Evolutionary conservation across 148 eudicot genomes (phyloP), one percentile per base, ranked within the genome.

Genomic region (Rheum nobile): DNA sequence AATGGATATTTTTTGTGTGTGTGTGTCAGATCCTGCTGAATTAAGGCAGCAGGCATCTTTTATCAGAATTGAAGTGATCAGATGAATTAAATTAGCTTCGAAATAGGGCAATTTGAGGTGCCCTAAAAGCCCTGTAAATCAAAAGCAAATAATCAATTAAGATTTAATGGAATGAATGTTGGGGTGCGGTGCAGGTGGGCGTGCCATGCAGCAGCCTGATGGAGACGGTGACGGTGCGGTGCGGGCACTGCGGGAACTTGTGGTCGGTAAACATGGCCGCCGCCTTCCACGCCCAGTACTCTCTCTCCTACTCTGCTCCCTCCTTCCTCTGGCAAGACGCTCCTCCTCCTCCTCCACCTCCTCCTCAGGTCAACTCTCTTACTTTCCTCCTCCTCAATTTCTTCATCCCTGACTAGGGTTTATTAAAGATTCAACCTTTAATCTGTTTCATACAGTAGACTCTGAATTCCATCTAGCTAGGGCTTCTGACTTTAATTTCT

Each of bases 161-260:
- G n/a, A n/a, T n/a, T 50, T 35, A 35, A 1, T 2, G 2, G 37
- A 35, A 41, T 41, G 43, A 41, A 9, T 41, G 2, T 41, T 41
- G 43, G 8, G 43, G 11, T 21, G 63, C 6, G 13, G 8, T 43
- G 77, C 85, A 88, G 92, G 92, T 88, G 80, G 86, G 89, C 81
- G 92, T 88, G 21, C 92, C 92, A 80, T 84, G 84, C 81, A 86
- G 77, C 76, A 83, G 79, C 85, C 77, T 88, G 52, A 76, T 78
- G 34, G 89, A 88, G 50, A 83, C 82, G 4, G 92, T 88, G 88
- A 88, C 92, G 72, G 92, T 88, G 74, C 82, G 92, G 78, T 88
- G 92, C 71, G 92, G 92, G 24, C 89, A 88, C 80, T 88, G 92
- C 77, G 67, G 86, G 16, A 84, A 86, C 75, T 79, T 88, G 19